Conservation (phyloP, 2,329 filamentous ascomycete species). For the Xylariales sp. region DNA sequence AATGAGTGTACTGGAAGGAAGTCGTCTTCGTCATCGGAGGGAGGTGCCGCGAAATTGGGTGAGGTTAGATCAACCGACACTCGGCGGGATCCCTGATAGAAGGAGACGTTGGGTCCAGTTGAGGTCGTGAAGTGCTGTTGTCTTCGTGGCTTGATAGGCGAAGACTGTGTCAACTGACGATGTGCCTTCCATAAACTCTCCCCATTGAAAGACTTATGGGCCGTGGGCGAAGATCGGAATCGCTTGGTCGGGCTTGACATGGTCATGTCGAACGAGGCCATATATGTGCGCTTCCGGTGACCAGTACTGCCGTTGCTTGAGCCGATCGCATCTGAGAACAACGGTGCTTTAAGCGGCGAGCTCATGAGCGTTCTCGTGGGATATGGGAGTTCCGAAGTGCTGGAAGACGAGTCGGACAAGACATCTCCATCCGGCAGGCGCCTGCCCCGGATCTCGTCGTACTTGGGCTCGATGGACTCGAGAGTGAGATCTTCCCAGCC, state of each 20-base stretch:
- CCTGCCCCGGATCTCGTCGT: slow-evolving; percentile 73
- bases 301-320: slow-evolving; percentile 64
- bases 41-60: slow-evolving; percentile 53
- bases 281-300: slow-evolving; percentile 60
- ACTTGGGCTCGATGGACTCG: slow-evolving; percentile 77
- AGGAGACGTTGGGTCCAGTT: slow-evolving; percentile 68
- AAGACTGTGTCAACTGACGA: slow-evolving; percentile 77
- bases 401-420: slow-evolving; percentile 82
- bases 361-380: slow-evolving; percentile 68
- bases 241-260: slow-evolving; percentile 62
- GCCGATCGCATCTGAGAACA: slow-evolving; percentile 79
- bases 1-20: slow-evolving; percentile 75
- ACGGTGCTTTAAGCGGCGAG: slow-evolving; percentile 74
- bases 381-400: slow-evolving; percentile 71
- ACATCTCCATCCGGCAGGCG: slow-evolving; percentile 67
- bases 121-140: slow-evolving; percentile 70
- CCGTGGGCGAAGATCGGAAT: slow-evolving; percentile 60
- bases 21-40: slow-evolving; percentile 77
- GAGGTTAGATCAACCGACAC: slow-evolving; percentile 60
- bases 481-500: slow-evolving; percentile 89
- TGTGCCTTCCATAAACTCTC: slow-evolving; percentile 70
- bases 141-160: slow-evolving; percentile 73
- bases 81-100: slow-evolving; percentile 68
- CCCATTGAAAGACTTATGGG: slow-evolving; percentile 54
- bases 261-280: slow-evolving; percentile 51